Evolutionary conservation across 2,329 filamentous ascomycete species (phyloP).

Genomic region (Cladophialophora immunda): DNA sequence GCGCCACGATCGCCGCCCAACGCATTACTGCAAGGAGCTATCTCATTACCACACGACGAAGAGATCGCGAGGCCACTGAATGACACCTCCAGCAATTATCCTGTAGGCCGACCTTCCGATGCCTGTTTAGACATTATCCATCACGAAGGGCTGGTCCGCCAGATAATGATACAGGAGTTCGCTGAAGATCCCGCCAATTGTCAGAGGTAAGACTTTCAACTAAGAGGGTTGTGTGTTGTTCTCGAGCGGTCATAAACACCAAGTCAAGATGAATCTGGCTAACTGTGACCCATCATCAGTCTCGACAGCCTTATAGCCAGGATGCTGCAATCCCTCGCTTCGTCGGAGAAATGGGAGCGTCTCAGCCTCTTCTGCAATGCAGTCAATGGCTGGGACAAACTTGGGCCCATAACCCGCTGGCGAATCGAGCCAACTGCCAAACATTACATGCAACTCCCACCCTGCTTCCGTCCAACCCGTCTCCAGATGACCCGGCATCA

Average conservation of each 20-base stretch:
- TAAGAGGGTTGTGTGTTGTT: neutral
- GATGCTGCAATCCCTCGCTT: constrained; percentile 1
- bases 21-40: neutral
- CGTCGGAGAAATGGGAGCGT: constrained; percentile 13
- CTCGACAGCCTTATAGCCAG: constrained; percentile 10
- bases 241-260: neutral
- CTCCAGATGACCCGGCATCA: constrained; percentile 9
- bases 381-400: constrained; percentile 7
- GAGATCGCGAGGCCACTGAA: neutral
- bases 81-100: constrained; percentile 3
- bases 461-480: neutral
- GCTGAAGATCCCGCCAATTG: constrained; percentile 8
- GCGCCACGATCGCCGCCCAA: neutral
- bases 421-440: constrained; percentile 3
- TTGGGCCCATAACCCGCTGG: constrained; percentile 8
- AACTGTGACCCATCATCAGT: neutral
- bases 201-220: constrained; percentile 2
- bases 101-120: constrained; percentile 8
- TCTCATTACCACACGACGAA: neutral
- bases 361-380: neutral
- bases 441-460: constrained; percentile 5
- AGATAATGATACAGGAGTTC: constrained; percentile 8
- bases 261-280: neutral
- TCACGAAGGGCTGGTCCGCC: constrained; percentile 7
- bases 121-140: constrained; percentile 9